Evolutionary conservation across 345 rosid species (phyloP), one percentile per base, ranked within the genome.

Genomic region (Citrus inodora): DNA sequence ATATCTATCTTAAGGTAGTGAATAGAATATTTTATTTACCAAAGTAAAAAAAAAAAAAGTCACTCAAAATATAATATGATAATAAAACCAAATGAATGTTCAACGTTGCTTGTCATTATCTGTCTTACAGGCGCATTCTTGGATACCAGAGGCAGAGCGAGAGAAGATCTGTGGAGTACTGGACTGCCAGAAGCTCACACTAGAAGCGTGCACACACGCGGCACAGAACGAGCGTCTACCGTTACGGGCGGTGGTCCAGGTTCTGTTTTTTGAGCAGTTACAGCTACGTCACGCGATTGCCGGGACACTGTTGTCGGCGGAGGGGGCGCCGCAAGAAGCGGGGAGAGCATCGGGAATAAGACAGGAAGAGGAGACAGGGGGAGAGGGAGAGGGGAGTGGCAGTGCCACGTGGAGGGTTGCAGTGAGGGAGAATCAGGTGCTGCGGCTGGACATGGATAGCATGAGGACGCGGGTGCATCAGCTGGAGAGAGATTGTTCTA

Each of bases 151-250:
- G 85, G 80, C 84, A 22, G 99, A 93, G 84, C 82, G 97, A 56
- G 99, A 96, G 81, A 91, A 89, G 87, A 86, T 96, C 61, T 89
- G 97, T 58, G 94, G 97, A 32, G 86, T 90, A 0, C 83, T 96
- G 85, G 99, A 96, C 64, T 96, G 94, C 79, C 98, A 92, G 60
- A 94, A 96, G 84, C 91, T 96, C 3, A 96, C 99, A 6, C 85
- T 96, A 0, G 99, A 92, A 76, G 99, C 99, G 28, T 96, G 98
- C 89, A 96, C 99, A 1, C 99, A 96, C 91, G 98, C 99, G 10
- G 98, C 99, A 1, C 99, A 96, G 58, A 96, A 94, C 85, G 99
- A 96, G 91, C 91, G 97, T 32, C 85, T 96, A 53, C 99, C 99
- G 3, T 84, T 96, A 51, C 94, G 98, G 9, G 93, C 96, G 40